phyloP scores from a whole-genome alignment of 352 stramenopile species.

The Blastocystis sp. region DNA sequence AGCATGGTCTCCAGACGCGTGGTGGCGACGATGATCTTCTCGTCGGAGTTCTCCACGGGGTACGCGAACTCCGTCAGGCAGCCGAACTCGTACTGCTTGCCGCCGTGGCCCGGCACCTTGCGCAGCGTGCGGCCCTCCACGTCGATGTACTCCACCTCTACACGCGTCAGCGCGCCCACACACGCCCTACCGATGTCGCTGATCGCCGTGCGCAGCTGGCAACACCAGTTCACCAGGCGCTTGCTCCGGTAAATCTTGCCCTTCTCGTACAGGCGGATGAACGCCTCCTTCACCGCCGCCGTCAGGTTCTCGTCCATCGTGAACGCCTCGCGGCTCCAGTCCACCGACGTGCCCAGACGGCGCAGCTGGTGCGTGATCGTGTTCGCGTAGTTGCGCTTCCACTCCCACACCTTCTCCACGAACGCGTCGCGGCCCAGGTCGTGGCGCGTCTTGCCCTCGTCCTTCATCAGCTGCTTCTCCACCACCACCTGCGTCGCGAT shows the following conservation, averaged over 20 bases:
- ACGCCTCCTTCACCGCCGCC: constrained; percentile 91
- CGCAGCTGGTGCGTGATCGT: constrained; percentile 91
- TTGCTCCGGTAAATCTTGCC: constrained; percentile 90
- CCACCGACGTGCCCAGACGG: constrained; percentile 86
- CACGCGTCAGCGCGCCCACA: constrained; percentile 72
- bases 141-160: constrained; percentile 95
- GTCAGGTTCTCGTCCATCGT: constrained; percentile 93
- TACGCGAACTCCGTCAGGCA: constrained; percentile 95
- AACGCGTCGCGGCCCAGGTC: constrained; percentile 94
- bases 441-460: constrained; percentile 82
- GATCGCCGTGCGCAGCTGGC: constrained; percentile 89
- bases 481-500: constrained; percentile 99
- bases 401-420: constrained; percentile 91
- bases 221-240: constrained; percentile 98
- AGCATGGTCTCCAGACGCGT: constrained; percentile 99
- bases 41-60: constrained; percentile 83
- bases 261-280: constrained; percentile 91
- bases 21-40: constrained; percentile 84
- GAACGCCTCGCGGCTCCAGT: constrained; percentile 93
- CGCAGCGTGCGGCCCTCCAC: constrained; percentile 91
- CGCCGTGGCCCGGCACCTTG: constrained; percentile 90
- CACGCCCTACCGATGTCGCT: constrained; percentile 78
- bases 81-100: constrained; percentile 97
- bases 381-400: constrained; percentile 93
- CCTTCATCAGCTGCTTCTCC: constrained; percentile 94